phyloP scores from a whole-genome alignment of 306 rosid species.

The Cicer pinnatifidum region DNA sequence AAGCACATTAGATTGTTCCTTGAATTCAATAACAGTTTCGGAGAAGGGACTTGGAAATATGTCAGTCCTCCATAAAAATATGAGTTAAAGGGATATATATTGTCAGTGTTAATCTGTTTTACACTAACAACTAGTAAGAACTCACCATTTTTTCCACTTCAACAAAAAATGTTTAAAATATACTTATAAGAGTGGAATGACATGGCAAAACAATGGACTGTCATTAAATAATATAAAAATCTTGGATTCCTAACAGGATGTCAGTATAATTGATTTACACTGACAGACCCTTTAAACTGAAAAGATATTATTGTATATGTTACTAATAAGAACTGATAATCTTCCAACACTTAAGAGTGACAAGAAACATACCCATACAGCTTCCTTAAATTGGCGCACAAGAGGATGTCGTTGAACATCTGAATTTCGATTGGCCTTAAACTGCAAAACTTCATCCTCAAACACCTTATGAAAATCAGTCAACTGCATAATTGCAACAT shows the following conservation, averaged over 20 bases:
- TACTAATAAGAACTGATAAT: background rate
- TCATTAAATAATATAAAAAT: too few relatives aligned
- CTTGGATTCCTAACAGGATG: too few relatives aligned
- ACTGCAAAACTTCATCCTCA: conserved; percentile 60
- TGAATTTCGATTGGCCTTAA: conserved; percentile 55
- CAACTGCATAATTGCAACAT: conserved; percentile 52
- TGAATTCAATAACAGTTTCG: conserved; percentile 21
- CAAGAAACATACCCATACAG: conserved; percentile 79
- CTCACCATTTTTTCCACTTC: too few relatives aligned
- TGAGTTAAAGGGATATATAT: too few relatives aligned
- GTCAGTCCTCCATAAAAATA: background rate
- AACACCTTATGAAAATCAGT: conserved; percentile 72
- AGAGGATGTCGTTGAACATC: conserved; percentile 50
- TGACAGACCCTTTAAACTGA: too few relatives aligned
- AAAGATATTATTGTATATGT: conserved; percentile 2
- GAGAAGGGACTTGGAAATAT: conserved; percentile 32
- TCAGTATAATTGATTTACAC: too few relatives aligned
- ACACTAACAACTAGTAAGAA: too few relatives aligned
- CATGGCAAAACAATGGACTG: too few relatives aligned
- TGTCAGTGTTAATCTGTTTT: too few relatives aligned
- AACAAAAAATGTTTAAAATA: too few relatives aligned
- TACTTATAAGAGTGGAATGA: too few relatives aligned
- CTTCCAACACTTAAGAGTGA: conserved; percentile 15
- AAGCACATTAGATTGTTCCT: conserved; percentile 32
- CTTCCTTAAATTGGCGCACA: conserved; percentile 78